A percentile compares a stretch with the other conserved stretches of the same genome.
Conservation (phyloP, 768 basidiomycete genomes). For the Chalciporus piperatus region DNA sequence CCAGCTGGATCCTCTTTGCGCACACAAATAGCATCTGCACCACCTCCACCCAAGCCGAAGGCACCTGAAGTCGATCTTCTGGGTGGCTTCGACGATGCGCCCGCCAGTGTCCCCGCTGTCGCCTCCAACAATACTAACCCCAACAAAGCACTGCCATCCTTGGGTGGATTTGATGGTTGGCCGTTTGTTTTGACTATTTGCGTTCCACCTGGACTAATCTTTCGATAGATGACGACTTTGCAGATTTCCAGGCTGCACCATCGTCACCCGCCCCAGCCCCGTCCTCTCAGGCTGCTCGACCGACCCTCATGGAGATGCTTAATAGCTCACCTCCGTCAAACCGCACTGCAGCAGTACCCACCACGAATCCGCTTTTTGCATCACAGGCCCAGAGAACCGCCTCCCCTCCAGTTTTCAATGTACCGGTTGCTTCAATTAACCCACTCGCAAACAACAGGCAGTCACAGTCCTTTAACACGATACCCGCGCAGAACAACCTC, state of each 20-base stretch:
- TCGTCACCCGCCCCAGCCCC: slow-evolving; percentile 35
- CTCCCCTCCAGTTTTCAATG: slow-evolving; percentile 26
- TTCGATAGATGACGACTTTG: slow-evolving; percentile 75
- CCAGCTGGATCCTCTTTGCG: slow-evolving; percentile 41
- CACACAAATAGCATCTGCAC: slow-evolving; percentile 26
- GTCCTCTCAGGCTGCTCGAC: slow-evolving; percentile 32
- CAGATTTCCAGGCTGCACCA: slow-evolving; percentile 80
- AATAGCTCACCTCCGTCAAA: slow-evolving; percentile 30
- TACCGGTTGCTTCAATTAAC: slow-evolving; percentile 8
- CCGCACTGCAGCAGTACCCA: slow-evolving; percentile 9
- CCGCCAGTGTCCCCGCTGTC: slow-evolving; percentile 27
- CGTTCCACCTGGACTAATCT: slow-evolving; percentile 6
- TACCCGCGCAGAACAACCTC: slow-evolving; percentile 23
- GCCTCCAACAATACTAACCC: slow-evolving; percentile 12
- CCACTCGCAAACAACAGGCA: slow-evolving; percentile 26
- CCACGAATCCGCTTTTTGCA: slow-evolving; percentile 5
- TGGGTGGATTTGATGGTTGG: slow-evolving; percentile 29
- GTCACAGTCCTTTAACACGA: slow-evolving; percentile 18
- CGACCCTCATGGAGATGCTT: slow-evolving; percentile 50
- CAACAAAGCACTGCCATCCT: slow-evolving; percentile 32
- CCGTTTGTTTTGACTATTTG: not conserved
- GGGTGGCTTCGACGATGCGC: slow-evolving; percentile 67
- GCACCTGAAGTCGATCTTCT: slow-evolving; percentile 69
- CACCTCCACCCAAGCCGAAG: slow-evolving; percentile 38
- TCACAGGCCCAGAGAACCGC: slow-evolving; percentile 14